Percentiles rank a stretch among this genome's conserved stretches.
phyloP scores from a whole-genome alignment of 2,329 filamentous ascomycete species.

The Pseudocercospora eumusae region DNA sequence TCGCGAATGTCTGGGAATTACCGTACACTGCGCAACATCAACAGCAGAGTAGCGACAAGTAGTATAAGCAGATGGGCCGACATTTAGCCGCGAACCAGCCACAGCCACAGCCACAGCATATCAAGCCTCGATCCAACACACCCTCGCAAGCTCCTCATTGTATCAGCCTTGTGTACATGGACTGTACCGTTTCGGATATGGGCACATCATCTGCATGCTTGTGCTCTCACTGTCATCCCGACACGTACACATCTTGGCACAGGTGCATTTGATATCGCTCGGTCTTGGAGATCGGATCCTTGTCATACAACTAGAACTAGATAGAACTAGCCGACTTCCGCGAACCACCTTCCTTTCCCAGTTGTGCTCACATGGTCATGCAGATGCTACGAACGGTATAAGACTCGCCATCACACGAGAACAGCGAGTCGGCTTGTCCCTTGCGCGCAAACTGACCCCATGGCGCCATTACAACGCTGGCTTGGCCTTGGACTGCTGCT shows the following conservation, averaged over 20 bases:
- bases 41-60: not conserved
- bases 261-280: not conserved
- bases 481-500: conserved; percentile 13
- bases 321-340: not conserved
- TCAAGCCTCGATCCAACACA: no score
- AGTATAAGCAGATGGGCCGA: not conserved
- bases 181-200: not conserved
- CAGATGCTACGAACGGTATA: not conserved
- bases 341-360: not conserved
- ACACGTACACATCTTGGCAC: not conserved
- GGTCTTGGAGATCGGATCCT: not conserved
- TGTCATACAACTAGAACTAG: no score
- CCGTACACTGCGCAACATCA: not conserved
- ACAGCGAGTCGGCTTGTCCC: not conserved
- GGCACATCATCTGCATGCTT: not conserved
- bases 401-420: not conserved
- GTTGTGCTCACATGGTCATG: not conserved
- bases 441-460: not conserved
- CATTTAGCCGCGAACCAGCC: not conserved
- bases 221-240: not conserved
- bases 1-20: no score
- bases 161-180: not conserved
- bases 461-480: conserved; percentile 8
- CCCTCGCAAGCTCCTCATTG: no score
- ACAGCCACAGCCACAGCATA: not conserved